Evolutionary conservation across 2,329 filamentous ascomycete genomes (phyloP), one percentile per base, ranked within the genome.

Genomic region (Chaetomium sp.): DNA sequence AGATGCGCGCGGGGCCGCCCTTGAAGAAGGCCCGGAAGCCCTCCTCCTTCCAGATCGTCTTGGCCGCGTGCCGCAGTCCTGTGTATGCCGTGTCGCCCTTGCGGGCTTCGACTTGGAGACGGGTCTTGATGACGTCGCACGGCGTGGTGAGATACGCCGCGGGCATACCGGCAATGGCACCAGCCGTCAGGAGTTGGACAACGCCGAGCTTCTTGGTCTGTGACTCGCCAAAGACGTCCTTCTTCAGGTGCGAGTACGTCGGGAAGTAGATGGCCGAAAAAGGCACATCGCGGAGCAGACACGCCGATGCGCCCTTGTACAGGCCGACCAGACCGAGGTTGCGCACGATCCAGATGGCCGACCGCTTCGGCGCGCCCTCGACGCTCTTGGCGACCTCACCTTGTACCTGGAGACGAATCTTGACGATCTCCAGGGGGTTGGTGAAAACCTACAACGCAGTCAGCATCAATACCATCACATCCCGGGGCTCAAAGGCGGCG

Each of bases 201-300:
- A 99, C 85, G 58, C 94, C 92, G 27, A 99, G 88, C 79, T 92
- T 95, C 82, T 97, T 92, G 64, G 88, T 91, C 6, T 84, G 83
- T 12, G 90, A 88, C 81, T 99, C 95, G 78, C 95, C 94, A 72
- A 98, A 99, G 75, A 94, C 82, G 78, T 97, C 94, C 74, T 85
- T 88, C 85, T 99, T 99, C 73, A 99, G 80, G 76, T 99, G 95
- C 76, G 87, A 91, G 82, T 99, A 99, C 25, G 93, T 90, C 2
- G 95, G 94, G 87, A 99, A 99, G 83, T 99, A 99, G 75, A 99
- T 99, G 73, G 92, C 93, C 23, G 94, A 98, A 82, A 99, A 99
- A 53, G 95, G 95, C 49, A 98, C 92, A 78, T 99, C 95, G 71
- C 95, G 93, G 69, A 98, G 85, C 73, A 99, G 83, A 80, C 95